Evolutionary conservation across 805 yeast species (phyloP), one percentile per base, ranked within the genome.

Genomic region (Candida jianshihensis): DNA sequence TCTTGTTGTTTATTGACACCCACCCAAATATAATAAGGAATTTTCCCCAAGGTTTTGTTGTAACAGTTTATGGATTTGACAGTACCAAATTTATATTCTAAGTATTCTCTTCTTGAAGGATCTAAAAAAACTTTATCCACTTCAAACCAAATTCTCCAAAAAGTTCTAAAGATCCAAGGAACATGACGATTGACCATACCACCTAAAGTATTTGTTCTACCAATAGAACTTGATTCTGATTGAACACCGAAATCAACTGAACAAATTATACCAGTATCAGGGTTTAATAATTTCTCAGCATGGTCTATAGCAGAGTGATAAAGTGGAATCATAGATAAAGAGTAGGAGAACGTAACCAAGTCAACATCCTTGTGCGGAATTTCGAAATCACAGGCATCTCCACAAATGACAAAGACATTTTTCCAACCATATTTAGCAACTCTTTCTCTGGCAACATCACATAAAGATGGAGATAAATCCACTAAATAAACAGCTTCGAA

Each of bases 121-220:
- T 84, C 94, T 46, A 84, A 68, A 49, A 75, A 80, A 3, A 84
- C 94, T 38, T 79, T 71, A 58, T 84, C 95, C 36, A 81, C 80
- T 59, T 84, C 95, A 57, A 85, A 84, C 95, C 95, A 85, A 30
- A 80, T 64, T 53, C 88, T 71, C 95, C 95, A 84, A 55, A 84
- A 85, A 21, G 85, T 81, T 54, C 94, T 69, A 34, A 73, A 68
- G 38, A 81, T 42, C 94, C 94, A 84, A 19, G 86, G 80, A 42
- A 74, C 78, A 54, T 82, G 82, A 51, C 94, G 69, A 49, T 75
- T 71, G 22, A 70, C 70, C 45, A 78, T 62, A 8, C 94, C 92
- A 35, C 95, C 94, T 25, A 83, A 60, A 8, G 89, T 80, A 52
- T 81, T 76, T 35, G 78, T 70, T 54, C 85, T 72, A 15, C 88